Conservation (phyloP, 2,329 filamentous ascomycete species). For the Fusarium hostae region DNA sequence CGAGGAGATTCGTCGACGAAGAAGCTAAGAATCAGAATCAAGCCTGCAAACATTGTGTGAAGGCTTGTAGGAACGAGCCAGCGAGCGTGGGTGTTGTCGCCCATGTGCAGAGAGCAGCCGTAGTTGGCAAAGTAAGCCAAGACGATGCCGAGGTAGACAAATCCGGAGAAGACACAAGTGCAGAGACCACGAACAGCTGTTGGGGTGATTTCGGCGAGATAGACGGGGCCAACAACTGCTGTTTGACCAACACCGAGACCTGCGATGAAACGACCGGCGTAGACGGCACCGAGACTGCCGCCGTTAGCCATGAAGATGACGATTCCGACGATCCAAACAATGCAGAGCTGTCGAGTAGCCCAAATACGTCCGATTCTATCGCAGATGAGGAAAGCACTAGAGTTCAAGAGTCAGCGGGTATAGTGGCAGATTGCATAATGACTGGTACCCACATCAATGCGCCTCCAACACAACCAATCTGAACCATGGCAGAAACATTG, state of each 20-base stretch:
- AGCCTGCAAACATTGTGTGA: slow-evolving; percentile 28
- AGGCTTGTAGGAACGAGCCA: slow-evolving; percentile 31
- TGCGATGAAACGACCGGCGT: slow-evolving; percentile 28
- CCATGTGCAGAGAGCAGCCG: slow-evolving; percentile 24
- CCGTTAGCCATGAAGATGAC: slow-evolving; percentile 21
- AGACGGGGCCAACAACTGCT: slow-evolving; percentile 31
- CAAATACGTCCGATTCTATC: slow-evolving; percentile 17
- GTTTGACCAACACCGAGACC: slow-evolving; percentile 32
- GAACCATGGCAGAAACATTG: slow-evolving; percentile 24
- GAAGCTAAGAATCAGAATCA: slow-evolving; percentile 25
- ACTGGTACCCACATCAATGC: slow-evolving; percentile 1
- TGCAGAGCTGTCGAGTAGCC: slow-evolving; percentile 18
- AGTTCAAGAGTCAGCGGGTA: neutral
- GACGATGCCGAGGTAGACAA: slow-evolving; percentile 24
- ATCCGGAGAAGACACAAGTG: slow-evolving; percentile 30
- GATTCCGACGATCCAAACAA: slow-evolving; percentile 11
- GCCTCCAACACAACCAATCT: slow-evolving; percentile 21
- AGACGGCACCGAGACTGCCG: slow-evolving; percentile 16
- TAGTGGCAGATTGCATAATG: too few relatives aligned
- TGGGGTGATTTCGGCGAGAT: slow-evolving; percentile 33
- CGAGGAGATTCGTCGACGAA: slow-evolving; percentile 26
- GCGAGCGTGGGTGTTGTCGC: slow-evolving; percentile 11
- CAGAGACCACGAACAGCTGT: slow-evolving; percentile 30
- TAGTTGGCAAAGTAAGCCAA: slow-evolving; percentile 34
- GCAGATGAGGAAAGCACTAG: slow-evolving; percentile 14